Evolutionary conservation across 1,139 yeast species (phyloP).

Genomic region (Scheffersomyces cryptocercus): DNA sequence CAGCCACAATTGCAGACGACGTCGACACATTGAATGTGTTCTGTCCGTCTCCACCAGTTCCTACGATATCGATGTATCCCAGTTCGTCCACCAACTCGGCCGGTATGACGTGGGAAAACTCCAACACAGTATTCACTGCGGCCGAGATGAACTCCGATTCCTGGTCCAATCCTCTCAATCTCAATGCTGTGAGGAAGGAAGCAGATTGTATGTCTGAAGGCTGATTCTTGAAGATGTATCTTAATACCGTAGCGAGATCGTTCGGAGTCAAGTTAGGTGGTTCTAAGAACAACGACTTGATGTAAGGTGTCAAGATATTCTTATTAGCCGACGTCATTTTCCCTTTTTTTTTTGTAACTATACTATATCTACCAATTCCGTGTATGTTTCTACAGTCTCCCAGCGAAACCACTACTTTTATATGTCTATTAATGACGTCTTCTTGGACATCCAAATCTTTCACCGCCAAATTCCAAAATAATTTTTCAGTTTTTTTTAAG

Average conservation of each 20-base stretch:
- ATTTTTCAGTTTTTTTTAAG: too few relatives aligned
- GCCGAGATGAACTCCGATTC: conserved; percentile 79
- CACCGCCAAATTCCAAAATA: too few relatives aligned
- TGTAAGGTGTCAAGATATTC: conserved; percentile 57
- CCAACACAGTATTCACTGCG: conserved; percentile 72
- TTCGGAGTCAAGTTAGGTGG: conserved; percentile 62
- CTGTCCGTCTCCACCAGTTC: conserved; percentile 98
- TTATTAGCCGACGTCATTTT: conserved; percentile 10
- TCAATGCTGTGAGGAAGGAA: conserved; percentile 74
- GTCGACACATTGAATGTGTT: conserved; percentile 96
- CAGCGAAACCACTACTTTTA: too few relatives aligned
- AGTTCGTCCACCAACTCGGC: conserved; percentile 40
- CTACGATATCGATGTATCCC: conserved; percentile 86
- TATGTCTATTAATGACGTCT: too few relatives aligned
- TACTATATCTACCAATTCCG: too few relatives aligned
- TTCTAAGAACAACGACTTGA: conserved; percentile 57
- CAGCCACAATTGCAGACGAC: conserved; percentile 89
- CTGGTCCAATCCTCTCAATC: conserved; percentile 78
- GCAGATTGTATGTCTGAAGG: conserved; percentile 74
- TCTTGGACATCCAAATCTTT: too few relatives aligned
- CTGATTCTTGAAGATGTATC: conserved; percentile 56
- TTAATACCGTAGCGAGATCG: conserved; percentile 63
- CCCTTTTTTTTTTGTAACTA: too few relatives aligned
- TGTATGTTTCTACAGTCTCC: too few relatives aligned
- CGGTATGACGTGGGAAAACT: conserved; percentile 57